Base-by-base conservation (phyloP, 306 rosid species). In the Glycyrrhiza uralensis region DNA sequence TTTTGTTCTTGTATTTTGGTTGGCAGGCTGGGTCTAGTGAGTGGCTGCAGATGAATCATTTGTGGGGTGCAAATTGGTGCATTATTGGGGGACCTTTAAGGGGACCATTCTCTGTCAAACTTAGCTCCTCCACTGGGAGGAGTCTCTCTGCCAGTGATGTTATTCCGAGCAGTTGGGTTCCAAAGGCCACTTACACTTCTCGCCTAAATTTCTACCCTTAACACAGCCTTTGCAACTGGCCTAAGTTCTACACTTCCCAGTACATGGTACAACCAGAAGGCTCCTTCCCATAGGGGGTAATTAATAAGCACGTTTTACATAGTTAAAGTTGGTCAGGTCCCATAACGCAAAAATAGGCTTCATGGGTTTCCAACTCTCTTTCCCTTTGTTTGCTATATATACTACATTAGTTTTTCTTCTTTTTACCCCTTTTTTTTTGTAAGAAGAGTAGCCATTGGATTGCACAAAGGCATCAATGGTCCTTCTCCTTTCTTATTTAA, bases 1-100 rank as follows among this genome's bases (percentile, higher is more conserved):
- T 22, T 4, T 17, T 54, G 35, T 66, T 63, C 0, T 76, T 55
- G 67, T 23, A 45, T 45, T 45, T 78, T 78, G 82, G 49, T 49
- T 74, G 50, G 75, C 88, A 94, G 98, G 88, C 86, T 23, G 79
- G 85, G 45, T 91, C 97, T 0, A 81, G 71, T 1, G 91, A 89
- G 76, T 94, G 98, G 98, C 66, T 86, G 30, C 81, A 75, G 60
- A 91, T 94, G 98, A 82, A 64, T 46, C 98, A 94, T 72, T 38
- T 94, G 1, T 94, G 98, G 98, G 98, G 98, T 18, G 98, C 98
- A 35, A 89, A 76, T 61, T 94, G 97, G 97, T 82, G 84, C 82
- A 77, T 94, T 12, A 81, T 72, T 51, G 87, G 85, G 2, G 97
- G 92, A 17, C 91, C 97, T 33, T 50, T 91, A 44, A 71, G 69